Base-by-base conservation (phyloP, 192 early-diverging fungal species). In the Coemansia erecta region DNA sequence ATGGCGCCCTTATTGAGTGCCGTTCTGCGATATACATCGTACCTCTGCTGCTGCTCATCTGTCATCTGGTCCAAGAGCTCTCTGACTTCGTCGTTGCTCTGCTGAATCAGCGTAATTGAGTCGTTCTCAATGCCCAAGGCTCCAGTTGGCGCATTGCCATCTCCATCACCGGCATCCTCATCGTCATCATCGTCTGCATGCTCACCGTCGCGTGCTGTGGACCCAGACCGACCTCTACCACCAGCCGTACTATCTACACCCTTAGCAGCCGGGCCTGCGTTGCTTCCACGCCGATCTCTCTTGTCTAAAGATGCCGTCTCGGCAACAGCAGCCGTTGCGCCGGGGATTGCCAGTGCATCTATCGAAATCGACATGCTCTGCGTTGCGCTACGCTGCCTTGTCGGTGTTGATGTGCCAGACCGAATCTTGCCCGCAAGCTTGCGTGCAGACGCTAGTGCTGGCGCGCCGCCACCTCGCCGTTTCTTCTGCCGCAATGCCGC, bases 11-110 rank as follows among this genome's bases (percentile, higher is more conserved):
- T 89, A 53, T 85, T 89, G 11, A 96, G 81, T 6, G 85, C 85
- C 1, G 92, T 84, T 48, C 89, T 72, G 39, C 92, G 81, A 64
- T 90, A 96, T 2, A 84, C 90, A 61, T 90, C 89, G 61, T 92
- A 96, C 23, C 94, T 69, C 53, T 88, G 81, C 14, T 82, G 66
- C 63, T 93, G 89, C 35, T 92, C 87, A 0, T 85, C 85, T 0
- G 85, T 43, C 72, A 80, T 66, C 41, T 71, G 72, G 22, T 69
- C 63, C 63, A 71, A 73, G 24, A 79, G 31, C 42, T 70, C 62
- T 19, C 54, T 40, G 42, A 73, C 58, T 33, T 79, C 76, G 21
- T 73, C 76, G 18, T 79, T 73, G 57, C 71, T 73, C 42, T 79
- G 76, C 44, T 68, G 61, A 6, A 73, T 51, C 52, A 79, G 46